A percentile compares a stretch with the other conserved stretches of the same genome.
These are phyloP conservation scores for Scleroderma bovista DNA, from an alignment of 768 basidiomycete genomes.

Conservation along the genomic window DNA sequence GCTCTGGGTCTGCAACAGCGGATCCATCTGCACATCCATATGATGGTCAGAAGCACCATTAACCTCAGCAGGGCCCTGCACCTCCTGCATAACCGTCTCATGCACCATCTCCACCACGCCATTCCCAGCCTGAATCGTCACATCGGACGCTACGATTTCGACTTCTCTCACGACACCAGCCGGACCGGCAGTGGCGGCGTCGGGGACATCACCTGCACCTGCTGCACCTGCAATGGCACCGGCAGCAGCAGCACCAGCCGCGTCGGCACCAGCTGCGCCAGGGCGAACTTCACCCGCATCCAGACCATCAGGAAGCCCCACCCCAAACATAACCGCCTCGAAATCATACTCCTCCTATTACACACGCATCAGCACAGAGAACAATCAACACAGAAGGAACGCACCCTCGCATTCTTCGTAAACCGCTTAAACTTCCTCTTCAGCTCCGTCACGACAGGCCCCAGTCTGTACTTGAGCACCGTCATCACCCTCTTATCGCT, in stretches of 20 bases:
- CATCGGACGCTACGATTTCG: constrained; percentile 33
- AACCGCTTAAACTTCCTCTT: constrained; percentile 92
- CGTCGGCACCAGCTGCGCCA: not conserved
- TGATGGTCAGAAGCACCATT: constrained; percentile 35
- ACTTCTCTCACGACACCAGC: constrained; percentile 14
- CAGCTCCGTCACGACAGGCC: constrained; percentile 81
- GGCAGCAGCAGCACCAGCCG: too few relatives aligned
- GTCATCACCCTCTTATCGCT: constrained; percentile 75
- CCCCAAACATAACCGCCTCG: constrained; percentile 17
- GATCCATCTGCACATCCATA: constrained; percentile 11
- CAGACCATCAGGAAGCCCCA: constrained; percentile 5
- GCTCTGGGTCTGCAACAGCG: constrained; percentile 27
- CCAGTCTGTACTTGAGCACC: constrained; percentile 84
- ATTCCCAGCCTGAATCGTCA: constrained; percentile 35
- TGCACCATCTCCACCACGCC: constrained; percentile 41
- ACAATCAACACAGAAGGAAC: constrained; percentile 26
- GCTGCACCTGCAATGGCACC: too few relatives aligned
- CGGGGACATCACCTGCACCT: too few relatives aligned
- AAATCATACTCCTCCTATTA: constrained; percentile 72
- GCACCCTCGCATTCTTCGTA: constrained; percentile 70
- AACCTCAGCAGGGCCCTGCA: constrained; percentile 21
- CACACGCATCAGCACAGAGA: constrained; percentile 7
- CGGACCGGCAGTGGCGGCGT: too few relatives aligned
- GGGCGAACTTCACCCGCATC: not conserved
- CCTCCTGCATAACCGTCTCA: constrained; percentile 29